Percentiles rank a stretch among this genome's conserved stretches.
These are phyloP conservation scores for Colletotrichum sp. DNA, from an alignment of 2,329 filamentous ascomycete species.

Conservation along the genomic window DNA sequence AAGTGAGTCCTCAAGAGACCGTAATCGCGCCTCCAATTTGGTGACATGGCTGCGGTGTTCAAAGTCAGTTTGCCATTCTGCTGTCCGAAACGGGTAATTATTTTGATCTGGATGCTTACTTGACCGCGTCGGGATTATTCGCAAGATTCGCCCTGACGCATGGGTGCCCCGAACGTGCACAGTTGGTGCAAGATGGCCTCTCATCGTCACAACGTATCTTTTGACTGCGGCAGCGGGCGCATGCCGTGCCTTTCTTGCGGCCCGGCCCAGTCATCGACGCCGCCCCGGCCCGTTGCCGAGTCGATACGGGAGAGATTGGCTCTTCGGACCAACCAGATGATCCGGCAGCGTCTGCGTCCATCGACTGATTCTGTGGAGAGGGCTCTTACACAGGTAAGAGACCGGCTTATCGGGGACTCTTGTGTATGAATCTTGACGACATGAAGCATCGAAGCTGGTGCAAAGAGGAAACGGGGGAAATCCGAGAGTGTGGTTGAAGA, in stretches of 20 bases:
- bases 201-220: conserved; percentile 36
- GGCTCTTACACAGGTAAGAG: neutral
- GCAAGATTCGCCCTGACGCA: conserved; percentile 28
- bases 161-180: conserved; percentile 30
- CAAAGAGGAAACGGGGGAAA: neutral
- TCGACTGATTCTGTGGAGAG: neutral
- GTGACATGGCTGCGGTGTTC: neutral
- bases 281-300: neutral
- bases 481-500: neutral
- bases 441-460: neutral
- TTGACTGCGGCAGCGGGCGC: conserved; percentile 34
- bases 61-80: neutral
- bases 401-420: neutral
- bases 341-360: neutral
- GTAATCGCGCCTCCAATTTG: neutral
- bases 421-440: neutral
- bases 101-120: neutral
- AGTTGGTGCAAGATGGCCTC: conserved; percentile 32
- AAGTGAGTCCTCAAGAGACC: neutral
- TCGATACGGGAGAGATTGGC: neutral
- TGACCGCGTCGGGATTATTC: neutral
- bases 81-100: neutral
- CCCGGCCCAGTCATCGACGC: neutral
- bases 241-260: conserved; percentile 34
- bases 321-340: neutral